phyloP scores from a whole-genome alignment of 2,329 filamentous ascomycete species.

The Arthrobotrys musiformis region DNA sequence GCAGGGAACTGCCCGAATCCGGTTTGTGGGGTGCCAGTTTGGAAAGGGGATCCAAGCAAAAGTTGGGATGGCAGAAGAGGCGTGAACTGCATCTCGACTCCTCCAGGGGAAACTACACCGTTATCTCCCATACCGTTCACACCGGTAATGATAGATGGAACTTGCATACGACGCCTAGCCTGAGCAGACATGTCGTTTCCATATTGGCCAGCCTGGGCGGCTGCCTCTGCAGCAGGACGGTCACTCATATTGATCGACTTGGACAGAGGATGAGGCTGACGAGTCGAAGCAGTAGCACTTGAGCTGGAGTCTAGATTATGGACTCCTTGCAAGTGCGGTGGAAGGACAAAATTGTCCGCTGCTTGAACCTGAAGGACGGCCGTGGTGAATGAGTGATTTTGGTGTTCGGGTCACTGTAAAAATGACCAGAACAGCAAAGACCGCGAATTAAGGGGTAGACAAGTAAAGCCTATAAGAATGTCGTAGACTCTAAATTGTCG shows the following conservation, averaged over 20 bases:
- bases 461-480: conserved; percentile 56
- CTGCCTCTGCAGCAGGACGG: conserved; percentile 71
- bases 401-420: conserved; percentile 48
- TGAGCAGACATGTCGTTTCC: conserved; percentile 86
- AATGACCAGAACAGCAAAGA: conserved; percentile 59
- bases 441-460: conserved; percentile 47
- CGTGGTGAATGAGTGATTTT: conserved; percentile 56
- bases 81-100: conserved; percentile 98
- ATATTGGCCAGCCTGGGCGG: conserved; percentile 93
- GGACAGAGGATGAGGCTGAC: conserved; percentile 76
- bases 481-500: conserved; percentile 49
- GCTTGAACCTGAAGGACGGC: conserved; percentile 61
- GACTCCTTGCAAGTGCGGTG: conserved; percentile 88
- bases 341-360: conserved; percentile 81
- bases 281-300: conserved; percentile 68
- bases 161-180: conserved; percentile 80
- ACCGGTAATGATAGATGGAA: conserved; percentile 91
- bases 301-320: conserved; percentile 77
- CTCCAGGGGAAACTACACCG: conserved; percentile 86
- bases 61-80: conserved; percentile 93
- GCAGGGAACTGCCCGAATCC: conserved; percentile 90
- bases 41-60: conserved; percentile 94
- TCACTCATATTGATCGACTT: conserved; percentile 76
- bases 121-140: conserved; percentile 69
- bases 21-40: conserved; percentile 92